These are phyloP conservation scores for Trifolium pratense DNA, from an alignment of 306 rosid genomes.

Conservation along the genomic window DNA sequence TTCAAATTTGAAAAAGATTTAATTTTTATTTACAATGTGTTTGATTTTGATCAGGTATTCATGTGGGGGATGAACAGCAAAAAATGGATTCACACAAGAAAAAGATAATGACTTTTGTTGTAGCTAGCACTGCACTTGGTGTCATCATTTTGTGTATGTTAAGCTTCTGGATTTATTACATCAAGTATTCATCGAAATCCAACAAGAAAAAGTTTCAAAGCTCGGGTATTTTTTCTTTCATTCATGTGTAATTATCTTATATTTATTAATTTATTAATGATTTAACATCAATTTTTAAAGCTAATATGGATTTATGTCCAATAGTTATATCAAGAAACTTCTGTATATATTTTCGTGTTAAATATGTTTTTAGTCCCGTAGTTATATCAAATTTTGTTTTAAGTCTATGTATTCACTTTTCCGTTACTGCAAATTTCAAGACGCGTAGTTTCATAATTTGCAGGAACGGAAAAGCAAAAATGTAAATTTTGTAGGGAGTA, in stretches of 20 bases:
- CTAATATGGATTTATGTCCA: no score
- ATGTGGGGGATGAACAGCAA: slow-evolving; percentile 47
- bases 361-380: not conserved
- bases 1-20: slow-evolving; percentile 15
- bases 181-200: slow-evolving; percentile 49
- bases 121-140: slow-evolving; percentile 55
- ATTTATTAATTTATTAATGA: no score
- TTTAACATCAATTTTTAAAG: no score
- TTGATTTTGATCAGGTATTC: slow-evolving; percentile 52
- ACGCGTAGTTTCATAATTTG: not conserved
- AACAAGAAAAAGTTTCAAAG: slow-evolving; percentile 46
- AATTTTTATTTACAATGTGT: not conserved
- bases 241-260: no score
- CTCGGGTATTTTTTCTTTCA: slow-evolving; percentile 37
- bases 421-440: not conserved
- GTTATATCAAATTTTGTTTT: not conserved
- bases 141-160: slow-evolving; percentile 51
- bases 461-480: not conserved
- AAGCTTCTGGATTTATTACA: slow-evolving; percentile 63
- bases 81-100: slow-evolving; percentile 61
- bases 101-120: slow-evolving; percentile 55
- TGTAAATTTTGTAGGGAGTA: not conserved
- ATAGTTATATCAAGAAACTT: not conserved
- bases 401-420: not conserved
- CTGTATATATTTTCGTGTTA: not conserved